These are phyloP conservation scores for Arthrobotrys megalospora DNA, from an alignment of 2,329 filamentous ascomycete genomes.

Conservation along the genomic window DNA sequence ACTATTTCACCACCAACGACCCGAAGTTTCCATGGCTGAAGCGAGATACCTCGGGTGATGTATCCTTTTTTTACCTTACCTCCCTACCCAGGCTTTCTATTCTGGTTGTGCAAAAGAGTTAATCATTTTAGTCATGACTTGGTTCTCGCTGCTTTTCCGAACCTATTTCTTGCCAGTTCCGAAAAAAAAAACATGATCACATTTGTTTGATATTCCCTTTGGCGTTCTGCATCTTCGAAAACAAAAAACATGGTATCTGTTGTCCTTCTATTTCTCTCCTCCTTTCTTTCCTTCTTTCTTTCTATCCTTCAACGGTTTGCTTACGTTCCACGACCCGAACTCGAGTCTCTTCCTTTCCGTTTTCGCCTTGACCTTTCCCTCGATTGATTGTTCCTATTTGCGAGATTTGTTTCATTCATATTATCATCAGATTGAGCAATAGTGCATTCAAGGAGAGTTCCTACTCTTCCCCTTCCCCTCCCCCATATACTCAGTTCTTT, in stretches of 20 bases:
- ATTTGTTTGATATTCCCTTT: slow-evolving; percentile 39
- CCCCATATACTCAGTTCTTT: slow-evolving; percentile 26
- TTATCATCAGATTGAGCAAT: slow-evolving; percentile 46
- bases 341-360: slow-evolving; percentile 7
- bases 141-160: slow-evolving; percentile 18
- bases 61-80: slow-evolving; percentile 22
- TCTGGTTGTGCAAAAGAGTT: slow-evolving; percentile 28
- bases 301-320: slow-evolving; percentile 40
- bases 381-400: slow-evolving; percentile 29
- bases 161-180: slow-evolving; percentile 4
- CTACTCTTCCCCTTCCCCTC: background rate
- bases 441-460: slow-evolving; percentile 32
- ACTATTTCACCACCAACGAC: slow-evolving; percentile 45
- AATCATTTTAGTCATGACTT: slow-evolving; percentile 9
- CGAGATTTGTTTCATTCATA: slow-evolving; percentile 25
- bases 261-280: background rate
- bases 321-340: slow-evolving; percentile 32
- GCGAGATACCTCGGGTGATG: slow-evolving; percentile 20
- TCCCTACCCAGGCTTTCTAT: background rate
- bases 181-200: slow-evolving; percentile 38
- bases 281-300: slow-evolving; percentile 13
- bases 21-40: slow-evolving; percentile 49
- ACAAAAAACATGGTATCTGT: slow-evolving; percentile 49
- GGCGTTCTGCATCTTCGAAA: slow-evolving; percentile 47
- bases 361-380: background rate